Evolutionary conservation across 805 yeast species (phyloP).

Genomic region (Metschnikowia borealis): DNA sequence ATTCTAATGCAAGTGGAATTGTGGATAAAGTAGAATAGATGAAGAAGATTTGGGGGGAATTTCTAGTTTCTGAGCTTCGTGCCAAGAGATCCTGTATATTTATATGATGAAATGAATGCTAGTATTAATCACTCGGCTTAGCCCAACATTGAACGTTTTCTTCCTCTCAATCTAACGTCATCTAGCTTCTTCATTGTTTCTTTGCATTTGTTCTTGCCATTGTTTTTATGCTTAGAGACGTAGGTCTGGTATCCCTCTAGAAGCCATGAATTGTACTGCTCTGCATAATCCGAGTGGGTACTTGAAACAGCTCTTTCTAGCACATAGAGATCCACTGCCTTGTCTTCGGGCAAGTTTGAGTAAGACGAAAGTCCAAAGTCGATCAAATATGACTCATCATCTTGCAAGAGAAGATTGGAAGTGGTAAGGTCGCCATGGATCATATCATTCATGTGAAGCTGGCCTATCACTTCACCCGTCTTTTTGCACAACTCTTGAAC

Average conservation of each 20-base stretch:
- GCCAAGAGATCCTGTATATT: not conserved
- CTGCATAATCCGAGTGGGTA: conserved; percentile 79
- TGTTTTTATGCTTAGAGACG: conserved; percentile 17
- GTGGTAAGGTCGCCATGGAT: conserved; percentile 94
- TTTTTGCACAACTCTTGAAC: conserved; percentile 43
- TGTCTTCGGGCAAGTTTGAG: conserved; percentile 77
- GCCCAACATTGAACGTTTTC: conserved; percentile 94
- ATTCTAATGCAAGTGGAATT: conserved; percentile 17
- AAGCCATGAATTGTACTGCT: conserved; percentile 62
- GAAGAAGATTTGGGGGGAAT: not conserved
- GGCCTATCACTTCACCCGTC: conserved; percentile 68
- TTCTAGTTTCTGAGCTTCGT: not conserved
- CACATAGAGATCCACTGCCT: conserved; percentile 95
- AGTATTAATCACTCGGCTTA: conserved; percentile 6
- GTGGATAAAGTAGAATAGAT: conserved; percentile 18
- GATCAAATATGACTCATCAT: conserved; percentile 55
- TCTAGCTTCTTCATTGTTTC: conserved; percentile 66
- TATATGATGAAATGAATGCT: not conserved
- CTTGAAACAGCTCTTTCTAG: conserved; percentile 86
- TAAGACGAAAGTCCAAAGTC: conserved; percentile 89
- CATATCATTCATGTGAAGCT: conserved; percentile 69
- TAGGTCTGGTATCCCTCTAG: conserved; percentile 59
- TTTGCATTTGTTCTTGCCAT: conserved; percentile 37
- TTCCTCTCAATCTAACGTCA: conserved; percentile 85
- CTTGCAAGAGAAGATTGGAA: conserved; percentile 68